These are phyloP conservation scores for Kingdonia uniflora DNA, from an alignment of 164 flowering plant genomes.

Conservation along the genomic window DNA sequence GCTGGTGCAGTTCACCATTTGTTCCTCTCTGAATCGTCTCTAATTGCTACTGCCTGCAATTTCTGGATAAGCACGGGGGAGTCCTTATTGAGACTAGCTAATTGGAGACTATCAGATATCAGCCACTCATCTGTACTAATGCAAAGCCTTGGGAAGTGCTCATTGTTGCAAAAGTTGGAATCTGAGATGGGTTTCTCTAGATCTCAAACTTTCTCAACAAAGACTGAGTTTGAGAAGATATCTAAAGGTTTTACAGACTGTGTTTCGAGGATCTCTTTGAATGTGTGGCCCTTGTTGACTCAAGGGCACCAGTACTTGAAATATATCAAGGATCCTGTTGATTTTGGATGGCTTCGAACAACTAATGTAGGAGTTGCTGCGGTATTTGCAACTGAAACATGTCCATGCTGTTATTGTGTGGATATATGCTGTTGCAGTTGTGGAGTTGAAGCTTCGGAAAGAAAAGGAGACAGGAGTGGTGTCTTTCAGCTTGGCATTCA, in stretches of 20 bases:
- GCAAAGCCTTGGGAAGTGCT: slow-evolving; percentile 19
- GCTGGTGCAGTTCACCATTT: slow-evolving; percentile 52
- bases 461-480: slow-evolving; percentile 6
- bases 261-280: slow-evolving; percentile 13
- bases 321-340: slow-evolving; percentile 26
- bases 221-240: slow-evolving; percentile 19
- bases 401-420: neutral
- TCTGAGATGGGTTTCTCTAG: slow-evolving; percentile 1
- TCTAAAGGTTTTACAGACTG: slow-evolving; percentile 27
- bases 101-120: slow-evolving; percentile 17
- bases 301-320: slow-evolving; percentile 20
- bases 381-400: neutral
- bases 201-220: slow-evolving; percentile 3
- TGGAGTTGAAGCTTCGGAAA: slow-evolving; percentile 9
- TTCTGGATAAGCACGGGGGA: slow-evolving; percentile 61
- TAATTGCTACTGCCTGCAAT: slow-evolving; percentile 40
- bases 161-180: slow-evolving; percentile 15
- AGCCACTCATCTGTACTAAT: neutral
- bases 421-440: slow-evolving; percentile 2
- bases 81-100: slow-evolving; percentile 33
- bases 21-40: slow-evolving; percentile 40
- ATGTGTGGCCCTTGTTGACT: slow-evolving; percentile 35
- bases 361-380: neutral
- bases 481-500: slow-evolving; percentile 35
- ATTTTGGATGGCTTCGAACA: slow-evolving; percentile 32